Evolutionary conservation across 306 rosid genomes (phyloP), one percentile per base, ranked within the genome.

Genomic region (Cucurbita moschata): DNA sequence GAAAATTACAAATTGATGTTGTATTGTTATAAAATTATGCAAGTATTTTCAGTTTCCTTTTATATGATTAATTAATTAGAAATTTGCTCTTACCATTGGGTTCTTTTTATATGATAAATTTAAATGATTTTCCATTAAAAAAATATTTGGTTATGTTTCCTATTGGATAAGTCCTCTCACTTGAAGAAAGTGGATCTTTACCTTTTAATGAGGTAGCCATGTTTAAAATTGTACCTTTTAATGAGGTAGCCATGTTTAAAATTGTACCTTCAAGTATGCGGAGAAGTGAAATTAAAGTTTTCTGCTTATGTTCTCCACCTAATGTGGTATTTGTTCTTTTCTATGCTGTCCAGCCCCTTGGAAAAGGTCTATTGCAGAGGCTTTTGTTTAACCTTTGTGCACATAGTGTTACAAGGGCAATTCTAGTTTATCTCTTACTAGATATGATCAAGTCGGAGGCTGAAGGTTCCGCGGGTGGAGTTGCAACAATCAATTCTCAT

Each of bases 361-460:
- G 96, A 72, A 95, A 88, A 86, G 99, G 99, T 75, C 97, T 91
- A 74, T 82, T 95, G 83, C 99, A 88, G 87, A 89, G 99, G 79
- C 99, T 95, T 67, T 76, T 95, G 75, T 82, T 91, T 76, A 95
- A 91, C 87, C 85, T 95, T 54, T 89, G 97, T 80, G 97, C 96
- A 7, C 96, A 95, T 76, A 91, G 97, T 74, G 82, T 84, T 69
- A 91, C 96, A 69, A 86, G 97, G 82, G 87, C 90, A 58, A 83
- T 78, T 78, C 88, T 95, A 78, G 84, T 89, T 76, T 79, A 79
- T 58, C 88, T 86, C 75, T 78, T 94, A 81, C 95, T 94, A 19
- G 86, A 85, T 82, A 86, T 91, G 95, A 88, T 91, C 83, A 88
- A 89, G 77, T 89, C 88, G 5, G 96, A 94, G 86, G 89, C 89